Conservation (phyloP, 495 filamentous ascomycete genomes). For the Xylaria bambusicola region DNA sequence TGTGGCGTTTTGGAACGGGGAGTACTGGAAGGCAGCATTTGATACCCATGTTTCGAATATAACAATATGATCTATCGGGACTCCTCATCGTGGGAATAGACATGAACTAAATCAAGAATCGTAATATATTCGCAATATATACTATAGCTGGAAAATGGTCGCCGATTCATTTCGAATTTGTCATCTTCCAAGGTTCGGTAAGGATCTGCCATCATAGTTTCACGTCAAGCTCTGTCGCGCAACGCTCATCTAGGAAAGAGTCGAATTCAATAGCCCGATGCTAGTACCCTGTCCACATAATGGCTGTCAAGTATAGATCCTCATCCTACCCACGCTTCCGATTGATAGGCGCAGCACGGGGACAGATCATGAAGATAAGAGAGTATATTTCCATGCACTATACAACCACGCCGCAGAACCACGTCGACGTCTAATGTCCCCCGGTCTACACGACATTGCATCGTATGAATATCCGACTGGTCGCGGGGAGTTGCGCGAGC, state of each 20-base stretch:
- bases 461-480: not conserved
- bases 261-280: not conserved
- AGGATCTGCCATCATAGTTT: not conserved
- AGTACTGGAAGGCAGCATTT: constrained; percentile 6
- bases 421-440: not conserved
- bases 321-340: constrained; percentile 7
- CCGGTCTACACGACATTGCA: not conserved
- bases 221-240: constrained; percentile 8
- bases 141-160: not conserved
- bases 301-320: constrained; percentile 5
- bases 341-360: not conserved
- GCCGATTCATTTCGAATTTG: not conserved
- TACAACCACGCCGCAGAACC: not conserved
- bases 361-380: constrained; percentile 1
- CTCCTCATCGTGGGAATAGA: too few species aligned
- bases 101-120: too few species aligned
- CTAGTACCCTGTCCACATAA: constrained; percentile 5
- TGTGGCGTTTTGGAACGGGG: constrained; percentile 2
- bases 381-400: not conserved
- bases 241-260: not conserved
- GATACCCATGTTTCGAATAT: constrained; percentile 15
- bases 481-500: constrained; percentile 5
- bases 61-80: not conserved
- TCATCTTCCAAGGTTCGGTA: constrained; percentile 4
- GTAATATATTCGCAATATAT: too few species aligned